Evolutionary conservation across 73 alveolate genomes (phyloP).

Genomic region (Paraurostyla sp.): DNA sequence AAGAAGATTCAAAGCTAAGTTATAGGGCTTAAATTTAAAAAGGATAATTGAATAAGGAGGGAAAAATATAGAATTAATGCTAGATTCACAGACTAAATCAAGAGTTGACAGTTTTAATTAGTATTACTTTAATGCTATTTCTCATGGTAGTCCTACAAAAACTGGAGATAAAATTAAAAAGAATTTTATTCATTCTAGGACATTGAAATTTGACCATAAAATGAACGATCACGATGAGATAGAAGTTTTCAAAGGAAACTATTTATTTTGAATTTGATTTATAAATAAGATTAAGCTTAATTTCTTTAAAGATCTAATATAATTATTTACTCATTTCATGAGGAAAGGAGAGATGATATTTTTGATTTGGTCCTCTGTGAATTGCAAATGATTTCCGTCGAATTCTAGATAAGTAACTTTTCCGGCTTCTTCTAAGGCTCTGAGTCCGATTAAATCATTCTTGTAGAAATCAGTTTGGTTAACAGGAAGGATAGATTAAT

Average conservation of each 20-base stretch:
- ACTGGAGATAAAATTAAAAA: background rate
- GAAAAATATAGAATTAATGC: constrained; percentile 8
- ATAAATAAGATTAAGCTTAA: no score
- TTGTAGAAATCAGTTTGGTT: constrained; percentile 81
- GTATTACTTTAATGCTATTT: background rate
- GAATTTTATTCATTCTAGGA: background rate
- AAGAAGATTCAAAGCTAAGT: background rate
- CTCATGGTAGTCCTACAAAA: no score
- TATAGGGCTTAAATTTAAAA: constrained; percentile 3
- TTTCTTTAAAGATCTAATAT: background rate
- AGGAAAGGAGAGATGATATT: constrained; percentile 73
- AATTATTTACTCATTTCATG: background rate
- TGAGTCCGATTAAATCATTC: constrained; percentile 88
- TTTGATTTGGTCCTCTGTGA: constrained; percentile 76
- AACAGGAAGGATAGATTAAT: constrained; percentile 74
- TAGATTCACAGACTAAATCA: background rate
- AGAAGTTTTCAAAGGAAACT: constrained; percentile 29
- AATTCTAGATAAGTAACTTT: constrained; percentile 66
- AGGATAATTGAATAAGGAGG: constrained; percentile 39
- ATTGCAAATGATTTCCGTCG: constrained; percentile 87
- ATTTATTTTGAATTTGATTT: constrained; percentile 14
- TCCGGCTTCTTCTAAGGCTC: constrained; percentile 81
- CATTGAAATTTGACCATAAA: background rate
- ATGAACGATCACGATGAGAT: background rate
- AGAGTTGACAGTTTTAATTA: background rate